phyloP scores from a whole-genome alignment of 306 rosid species.

The Lablab purpureus region DNA sequence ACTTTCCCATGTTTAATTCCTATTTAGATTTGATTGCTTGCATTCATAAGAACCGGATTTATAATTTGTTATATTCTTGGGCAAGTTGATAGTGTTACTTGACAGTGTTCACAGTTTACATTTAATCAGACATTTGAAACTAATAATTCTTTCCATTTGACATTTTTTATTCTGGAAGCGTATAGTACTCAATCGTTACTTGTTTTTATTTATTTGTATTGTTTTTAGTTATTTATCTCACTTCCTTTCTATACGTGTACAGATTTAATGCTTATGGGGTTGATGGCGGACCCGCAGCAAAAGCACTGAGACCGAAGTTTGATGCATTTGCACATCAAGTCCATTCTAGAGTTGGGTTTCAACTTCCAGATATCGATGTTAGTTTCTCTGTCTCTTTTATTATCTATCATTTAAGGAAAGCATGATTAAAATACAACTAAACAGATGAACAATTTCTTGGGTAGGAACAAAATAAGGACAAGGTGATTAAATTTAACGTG shows the following conservation, averaged over 20 bases:
- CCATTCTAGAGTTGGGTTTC: constrained; percentile 53
- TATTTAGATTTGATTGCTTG: neutral
- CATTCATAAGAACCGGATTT: constrained; percentile 2
- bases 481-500: constrained; percentile 20
- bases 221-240: neutral
- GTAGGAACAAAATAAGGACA: neutral
- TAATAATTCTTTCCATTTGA: constrained; percentile 25
- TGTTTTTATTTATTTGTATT: neutral
- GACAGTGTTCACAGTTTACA: neutral
- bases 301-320: constrained; percentile 59
- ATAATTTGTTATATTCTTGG: neutral
- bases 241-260: constrained; percentile 12
- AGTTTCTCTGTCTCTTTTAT: constrained; percentile 43
- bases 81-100: neutral
- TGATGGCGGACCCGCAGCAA: constrained; percentile 64
- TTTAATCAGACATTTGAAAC: constrained; percentile 15
- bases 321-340: constrained; percentile 52
- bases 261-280: constrained; percentile 62
- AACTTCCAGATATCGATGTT: constrained; percentile 63
- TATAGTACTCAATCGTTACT: neutral
- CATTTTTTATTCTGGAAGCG: constrained; percentile 20
- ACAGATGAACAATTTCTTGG: constrained; percentile 14
- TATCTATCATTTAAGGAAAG: constrained; percentile 12
- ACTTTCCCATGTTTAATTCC: neutral
- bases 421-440: constrained; percentile 26